Base-by-base conservation (phyloP, 495 filamentous ascomycete species). In the Hypoxylon intermedium region DNA sequence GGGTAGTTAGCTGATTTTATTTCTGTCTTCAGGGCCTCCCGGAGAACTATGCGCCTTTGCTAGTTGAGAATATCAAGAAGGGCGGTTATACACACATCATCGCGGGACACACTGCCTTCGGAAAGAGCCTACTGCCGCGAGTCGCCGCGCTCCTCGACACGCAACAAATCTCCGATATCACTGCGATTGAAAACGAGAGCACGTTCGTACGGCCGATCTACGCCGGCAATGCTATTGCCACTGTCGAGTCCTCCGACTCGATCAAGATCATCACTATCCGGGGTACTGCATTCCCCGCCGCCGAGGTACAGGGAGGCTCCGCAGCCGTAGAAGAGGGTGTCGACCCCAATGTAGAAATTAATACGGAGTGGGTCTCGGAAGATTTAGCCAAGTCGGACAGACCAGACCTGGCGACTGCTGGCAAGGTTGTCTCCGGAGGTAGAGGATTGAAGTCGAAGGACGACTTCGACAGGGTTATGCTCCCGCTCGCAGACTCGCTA, bases 181-280 rank as follows among this genome's bases (percentile, higher is more conserved):
- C 85, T 2, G 81, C 75, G 1, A 90, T 98, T 60, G 83, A 97
- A 75, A 85, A 86, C 75, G 92, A 96, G 70, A 91, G 95, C 73
- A 98, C 91, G 16, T 98, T 98, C 71, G 90, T 97, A 36, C 90
- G 94, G 26, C 93, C 95, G 37, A 96, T 98, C 69, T 98, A 98
- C 69, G 94, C 94, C 47, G 94, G 94, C 36, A 98, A 98, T 71
- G 95, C 92, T 44, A 94, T 98, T 66, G 85, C 95, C 11, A 98
- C 95, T n/a, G 92, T 97, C 24, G 90, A 98, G 72, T 95, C 91
- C 5, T 83, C 83, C 52, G 95, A 98, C 69, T 67, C 79, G 2
- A 86, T 91, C 74, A 98, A 97, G 76, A 73, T 97, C 34, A 83
- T 98, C 63, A 98, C 94, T 26, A 88, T 97, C 50, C 87, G 94